A percentile compares a stretch with the other conserved stretches of the same genome.
These are phyloP conservation scores for Groenewaldozyma tartarivorans DNA, from an alignment of 805 yeast genomes.

Conservation along the genomic window DNA sequence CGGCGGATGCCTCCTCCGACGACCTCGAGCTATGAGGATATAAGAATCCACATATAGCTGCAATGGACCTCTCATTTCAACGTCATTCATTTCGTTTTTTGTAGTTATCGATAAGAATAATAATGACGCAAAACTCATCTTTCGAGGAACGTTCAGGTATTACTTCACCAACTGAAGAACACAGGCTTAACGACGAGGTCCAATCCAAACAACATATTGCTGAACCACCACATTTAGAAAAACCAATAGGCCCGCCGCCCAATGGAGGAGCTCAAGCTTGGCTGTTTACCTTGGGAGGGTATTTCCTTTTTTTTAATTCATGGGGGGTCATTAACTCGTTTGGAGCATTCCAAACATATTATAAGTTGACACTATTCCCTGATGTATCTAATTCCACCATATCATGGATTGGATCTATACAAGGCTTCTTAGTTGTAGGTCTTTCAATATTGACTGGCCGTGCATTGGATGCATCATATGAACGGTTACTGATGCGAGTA, in stretches of 20 bases:
- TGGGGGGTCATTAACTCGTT: constrained; percentile 21
- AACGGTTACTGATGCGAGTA: constrained; percentile 12
- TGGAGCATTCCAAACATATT: constrained; percentile 24
- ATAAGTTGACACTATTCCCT: constrained; percentile 19
- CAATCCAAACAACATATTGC: neutral
- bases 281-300: constrained; percentile 16
- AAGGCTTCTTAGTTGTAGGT: constrained; percentile 22
- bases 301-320: constrained; percentile 13
- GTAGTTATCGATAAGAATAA: too few species aligned
- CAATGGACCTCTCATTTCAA: too few species aligned
- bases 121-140: neutral
- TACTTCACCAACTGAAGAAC: neutral
- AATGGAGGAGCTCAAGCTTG: constrained; percentile 18
- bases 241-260: constrained; percentile 13
- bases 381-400: constrained; percentile 22
- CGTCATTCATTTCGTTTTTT: too few species aligned
- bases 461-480: constrained; percentile 23
- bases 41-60: too few species aligned
- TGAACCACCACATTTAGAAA: constrained; percentile 11
- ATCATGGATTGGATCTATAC: constrained; percentile 28
- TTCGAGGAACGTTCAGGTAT: neutral
- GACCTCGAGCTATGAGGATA: too few species aligned
- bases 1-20: too few species aligned
- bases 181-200: too few species aligned
- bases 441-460: constrained; percentile 23